Base-by-base conservation (phyloP, 495 filamentous ascomycete genomes). In the Pyronema omphalodes region DNA sequence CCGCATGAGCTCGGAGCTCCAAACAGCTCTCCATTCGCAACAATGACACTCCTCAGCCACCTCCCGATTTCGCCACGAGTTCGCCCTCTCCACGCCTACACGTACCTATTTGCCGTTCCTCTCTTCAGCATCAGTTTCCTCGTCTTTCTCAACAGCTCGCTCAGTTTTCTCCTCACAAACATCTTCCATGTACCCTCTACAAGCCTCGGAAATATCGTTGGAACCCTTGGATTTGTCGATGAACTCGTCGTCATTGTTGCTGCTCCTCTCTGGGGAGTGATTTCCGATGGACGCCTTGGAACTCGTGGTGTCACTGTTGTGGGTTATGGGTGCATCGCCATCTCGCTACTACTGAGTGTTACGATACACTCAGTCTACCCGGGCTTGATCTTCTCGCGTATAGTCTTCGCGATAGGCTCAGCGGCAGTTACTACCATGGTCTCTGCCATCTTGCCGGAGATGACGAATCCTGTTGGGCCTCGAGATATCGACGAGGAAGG, bases 91-190 rank as follows among this genome's bases (percentile, higher is more conserved):
- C 91, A 98, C 65, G 82, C 82, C 1, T 66, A 77, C 41, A 85
- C 87, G 12, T 99, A 99, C 66, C 76, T 99, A 34, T 70, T 91
- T 45, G 85, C 79, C 55, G 84, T 96, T 58, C 87, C 86, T 48
- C 81, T 94, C 19, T 95, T 94, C 72, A 89, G 83, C 59, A 99
- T 99, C 61, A 83, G 85, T 36, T 94, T 96, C 71, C 78, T 99
- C 52, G 91, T 99, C 47, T 99, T 95, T 72, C 81, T 99, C 59
- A 99, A 96, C 70, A 83, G 82, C 59, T 83, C 83, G 60, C 72
- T 96, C 54, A 89, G 86, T 35, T 99, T 96, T 68, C 86, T 96
- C 50, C 83, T 96, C 57, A 94, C 88, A 7, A 84, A 94, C 67
- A 72, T 93, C 37, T 79, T 99, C 53, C 84, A 84, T 45, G 71